These are phyloP conservation scores for Venturia effusa DNA, from an alignment of 2,329 filamentous ascomycete species.

Conservation along the genomic window DNA sequence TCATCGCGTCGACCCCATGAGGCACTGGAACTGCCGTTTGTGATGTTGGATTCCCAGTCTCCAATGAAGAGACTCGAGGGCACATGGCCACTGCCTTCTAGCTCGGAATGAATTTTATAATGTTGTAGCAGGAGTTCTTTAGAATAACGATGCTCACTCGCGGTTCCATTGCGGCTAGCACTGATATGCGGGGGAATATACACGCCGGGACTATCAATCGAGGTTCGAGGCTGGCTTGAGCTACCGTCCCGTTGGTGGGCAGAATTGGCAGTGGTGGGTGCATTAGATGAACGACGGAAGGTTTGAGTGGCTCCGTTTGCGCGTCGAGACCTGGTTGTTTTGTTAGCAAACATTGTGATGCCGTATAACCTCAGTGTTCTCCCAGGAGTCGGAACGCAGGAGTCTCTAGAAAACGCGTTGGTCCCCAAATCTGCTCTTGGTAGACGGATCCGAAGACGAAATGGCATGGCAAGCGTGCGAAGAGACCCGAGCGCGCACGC, in stretches of 20 bases:
- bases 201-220: slow-evolving; percentile 33
- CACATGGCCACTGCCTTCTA: slow-evolving; percentile 45
- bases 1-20: slow-evolving; percentile 73
- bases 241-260: slow-evolving; percentile 20
- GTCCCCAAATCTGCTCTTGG: not conserved
- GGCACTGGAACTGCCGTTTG: slow-evolving; percentile 47
- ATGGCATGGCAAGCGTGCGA: not conserved
- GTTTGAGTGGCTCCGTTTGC: slow-evolving; percentile 57
- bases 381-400: not conserved
- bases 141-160: slow-evolving; percentile 53
- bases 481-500: slow-evolving; percentile 3
- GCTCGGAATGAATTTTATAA: slow-evolving; percentile 49
- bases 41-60: slow-evolving; percentile 67
- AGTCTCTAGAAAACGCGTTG: not conserved
- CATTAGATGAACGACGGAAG: slow-evolving; percentile 52
- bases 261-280: slow-evolving; percentile 29
- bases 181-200: slow-evolving; percentile 54
- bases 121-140: slow-evolving; percentile 71
- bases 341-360: slow-evolving; percentile 15
- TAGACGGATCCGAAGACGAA: slow-evolving; percentile 1
- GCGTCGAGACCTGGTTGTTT: slow-evolving; percentile 44
- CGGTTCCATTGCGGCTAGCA: slow-evolving; percentile 46
- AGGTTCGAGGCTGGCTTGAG: slow-evolving; percentile 19
- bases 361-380: not conserved
- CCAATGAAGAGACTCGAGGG: slow-evolving; percentile 59